These are phyloP conservation scores for Arachis monticola DNA, from an alignment of 331 rosid genomes.

Conservation along the genomic window DNA sequence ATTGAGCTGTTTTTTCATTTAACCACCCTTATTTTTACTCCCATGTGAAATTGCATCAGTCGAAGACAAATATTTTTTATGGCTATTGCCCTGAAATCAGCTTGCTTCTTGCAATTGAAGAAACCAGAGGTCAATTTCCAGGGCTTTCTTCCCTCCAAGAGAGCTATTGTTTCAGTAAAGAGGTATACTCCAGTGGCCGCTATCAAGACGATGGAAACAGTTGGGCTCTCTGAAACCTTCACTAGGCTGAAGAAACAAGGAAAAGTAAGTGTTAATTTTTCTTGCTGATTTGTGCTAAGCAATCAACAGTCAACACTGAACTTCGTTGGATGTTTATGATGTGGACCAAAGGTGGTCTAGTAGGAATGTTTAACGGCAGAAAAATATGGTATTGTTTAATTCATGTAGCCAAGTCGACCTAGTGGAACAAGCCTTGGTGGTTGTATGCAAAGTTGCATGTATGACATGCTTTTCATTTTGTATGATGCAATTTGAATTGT, in stretches of 20 bases:
- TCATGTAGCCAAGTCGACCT: neutral
- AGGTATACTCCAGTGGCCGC: slow-evolving; percentile 66
- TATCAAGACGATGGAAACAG: slow-evolving; percentile 48
- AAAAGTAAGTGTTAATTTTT: slow-evolving; percentile 52
- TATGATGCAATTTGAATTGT: slow-evolving; percentile 28
- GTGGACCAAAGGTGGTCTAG: neutral
- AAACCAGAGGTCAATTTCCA: slow-evolving; percentile 50
- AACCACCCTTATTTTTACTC: slow-evolving; percentile 16
- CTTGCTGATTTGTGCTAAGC: neutral
- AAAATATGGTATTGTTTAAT: neutral
- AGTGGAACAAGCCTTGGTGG: neutral
- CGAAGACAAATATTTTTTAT: slow-evolving; percentile 37
- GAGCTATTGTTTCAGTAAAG: slow-evolving; percentile 44
- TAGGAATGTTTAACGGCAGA: neutral
- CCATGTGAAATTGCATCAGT: slow-evolving; percentile 23
- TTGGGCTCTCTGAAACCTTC: slow-evolving; percentile 81
- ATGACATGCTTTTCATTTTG: neutral
- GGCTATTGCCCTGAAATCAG: slow-evolving; percentile 68
- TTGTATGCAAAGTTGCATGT: neutral
- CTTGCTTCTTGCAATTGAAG: slow-evolving; percentile 57
- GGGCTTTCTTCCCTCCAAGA: slow-evolving; percentile 43
- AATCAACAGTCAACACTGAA: no score
- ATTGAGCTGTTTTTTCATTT: slow-evolving; percentile 19
- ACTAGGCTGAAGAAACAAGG: slow-evolving; percentile 61
- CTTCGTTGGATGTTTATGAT: neutral